Evolutionary conservation across 495 filamentous ascomycete species (phyloP).

Genomic region (Cudoniella acicularis): DNA sequence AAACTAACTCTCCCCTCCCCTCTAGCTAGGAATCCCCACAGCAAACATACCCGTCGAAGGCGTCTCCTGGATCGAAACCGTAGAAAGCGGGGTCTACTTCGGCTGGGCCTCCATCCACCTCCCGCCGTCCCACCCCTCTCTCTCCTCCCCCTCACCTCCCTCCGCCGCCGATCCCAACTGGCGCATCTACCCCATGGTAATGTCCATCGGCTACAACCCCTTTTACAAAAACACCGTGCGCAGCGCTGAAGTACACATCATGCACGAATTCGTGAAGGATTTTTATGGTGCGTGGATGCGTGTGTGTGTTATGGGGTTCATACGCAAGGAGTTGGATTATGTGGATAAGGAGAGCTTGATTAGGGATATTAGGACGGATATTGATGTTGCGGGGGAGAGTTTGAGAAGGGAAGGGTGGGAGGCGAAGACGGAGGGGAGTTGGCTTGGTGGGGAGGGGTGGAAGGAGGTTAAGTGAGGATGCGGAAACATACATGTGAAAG

Average conservation of each 20-base stretch:
- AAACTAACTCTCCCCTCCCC: conserved; percentile 12
- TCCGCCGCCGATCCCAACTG: conserved; percentile 19
- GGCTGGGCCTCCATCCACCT: conserved; percentile 74
- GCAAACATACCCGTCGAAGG: conserved; percentile 89
- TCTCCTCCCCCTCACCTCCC: background rate
- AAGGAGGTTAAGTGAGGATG: conserved; percentile 18
- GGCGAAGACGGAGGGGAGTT: conserved; percentile 24
- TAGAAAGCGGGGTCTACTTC: conserved; percentile 83
- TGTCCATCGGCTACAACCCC: conserved; percentile 94
- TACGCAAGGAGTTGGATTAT: conserved; percentile 88
- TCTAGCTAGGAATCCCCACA: conserved; percentile 93
- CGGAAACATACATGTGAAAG: too few species aligned
- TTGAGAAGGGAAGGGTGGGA: conserved; percentile 66
- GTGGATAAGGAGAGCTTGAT: conserved; percentile 75
- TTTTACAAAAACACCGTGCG: conserved; percentile 86
- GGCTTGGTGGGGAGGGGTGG: conserved; percentile 36
- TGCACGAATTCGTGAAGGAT: conserved; percentile 67
- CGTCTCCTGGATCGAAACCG: conserved; percentile 64
- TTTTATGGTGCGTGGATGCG: conserved; percentile 84
- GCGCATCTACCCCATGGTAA: conserved; percentile 77
- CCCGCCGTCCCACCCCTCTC: conserved; percentile 34
- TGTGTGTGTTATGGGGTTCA: conserved; percentile 77
- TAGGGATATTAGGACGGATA: conserved; percentile 83
- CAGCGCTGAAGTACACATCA: conserved; percentile 86
- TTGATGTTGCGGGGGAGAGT: conserved; percentile 74